Conservation (phyloP, 345 rosid genomes). For the Hibiscus tridactylites region DNA sequence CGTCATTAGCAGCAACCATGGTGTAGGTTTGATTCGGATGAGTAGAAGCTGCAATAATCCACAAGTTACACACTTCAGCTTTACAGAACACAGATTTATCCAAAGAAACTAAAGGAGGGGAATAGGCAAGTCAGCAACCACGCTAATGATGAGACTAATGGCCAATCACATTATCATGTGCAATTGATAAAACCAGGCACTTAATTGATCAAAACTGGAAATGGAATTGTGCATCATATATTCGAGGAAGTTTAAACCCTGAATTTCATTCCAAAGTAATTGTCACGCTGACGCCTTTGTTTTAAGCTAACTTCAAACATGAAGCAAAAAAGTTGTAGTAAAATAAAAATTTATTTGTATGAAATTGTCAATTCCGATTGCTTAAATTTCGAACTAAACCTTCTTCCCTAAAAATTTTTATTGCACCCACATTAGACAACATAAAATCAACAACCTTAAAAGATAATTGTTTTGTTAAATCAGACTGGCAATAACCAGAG, state of each 20-base stretch:
- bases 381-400: background rate
- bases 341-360: background rate
- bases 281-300: background rate
- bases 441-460: background rate
- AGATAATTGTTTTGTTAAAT: background rate
- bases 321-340: background rate
- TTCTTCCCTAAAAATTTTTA: background rate
- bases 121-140: background rate
- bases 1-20: slow-evolving; percentile 96
- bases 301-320: background rate
- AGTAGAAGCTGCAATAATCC: slow-evolving; percentile 70
- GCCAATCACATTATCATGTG: background rate
- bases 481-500: background rate
- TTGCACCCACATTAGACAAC: too few relatives aligned
- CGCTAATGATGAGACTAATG: background rate
- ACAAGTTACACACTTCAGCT: slow-evolving; percentile 12
- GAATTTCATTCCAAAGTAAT: background rate
- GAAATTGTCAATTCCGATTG: background rate
- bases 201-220: background rate
- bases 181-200: background rate
- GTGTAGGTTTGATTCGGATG: slow-evolving; percentile 57
- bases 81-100: slow-evolving; percentile 3
- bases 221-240: background rate
- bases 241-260: background rate
- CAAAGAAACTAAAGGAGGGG: background rate